Evolutionary conservation across 108 stramenopile species (phyloP), one percentile per base, ranked within the genome.

Genomic region (Pseudonitzschia pungens): DNA sequence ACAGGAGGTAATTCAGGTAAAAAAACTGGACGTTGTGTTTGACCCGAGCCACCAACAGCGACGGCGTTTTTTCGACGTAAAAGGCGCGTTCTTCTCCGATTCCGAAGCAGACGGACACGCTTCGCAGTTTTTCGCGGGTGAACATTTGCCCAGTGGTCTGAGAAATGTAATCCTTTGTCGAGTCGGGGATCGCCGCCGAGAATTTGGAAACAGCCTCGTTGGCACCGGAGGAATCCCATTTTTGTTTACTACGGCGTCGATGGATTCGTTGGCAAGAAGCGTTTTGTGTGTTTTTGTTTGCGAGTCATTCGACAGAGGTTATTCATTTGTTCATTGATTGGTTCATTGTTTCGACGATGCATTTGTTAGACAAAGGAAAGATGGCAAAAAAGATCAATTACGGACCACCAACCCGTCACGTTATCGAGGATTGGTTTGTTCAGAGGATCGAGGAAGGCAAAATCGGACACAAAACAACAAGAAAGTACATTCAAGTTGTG

Each of bases 11-110:
- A 74, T 96, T 96, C 62, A 96, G 74, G 72, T 89, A 93, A 74
- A 96, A 96, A 80, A 93, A 96, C 10, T 69, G 76, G 18, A 93
- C 11, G 77, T 96, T 96, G 83, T 96, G 95, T 40, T 83, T 82
- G 53, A 96, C 20, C 14, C 95, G 82, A 31, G 83, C 87, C 24
- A 89, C 76, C 14, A 92, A 58, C 43, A 96, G 83, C 21, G 86
- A 76, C 2, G 89, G 89, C 14, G 77, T 81, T 24, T 81, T 84
- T 76, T 96, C 95, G 32, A 96, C 64, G 67, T 96, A 96, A 76
- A 92, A 96, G 16, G 92, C 83, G 24, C 89, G 81, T 65, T 93
- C 92, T 68, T 92, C 91, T 14, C 91, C 91, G 71, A 95, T 80
- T 22, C 91, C 91, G 66, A 92, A 92, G 63, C 86, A 85, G n/a